These are phyloP conservation scores for Monosporozyma siamensis DNA, from an alignment of 805 yeast species.

Conservation along the genomic window DNA sequence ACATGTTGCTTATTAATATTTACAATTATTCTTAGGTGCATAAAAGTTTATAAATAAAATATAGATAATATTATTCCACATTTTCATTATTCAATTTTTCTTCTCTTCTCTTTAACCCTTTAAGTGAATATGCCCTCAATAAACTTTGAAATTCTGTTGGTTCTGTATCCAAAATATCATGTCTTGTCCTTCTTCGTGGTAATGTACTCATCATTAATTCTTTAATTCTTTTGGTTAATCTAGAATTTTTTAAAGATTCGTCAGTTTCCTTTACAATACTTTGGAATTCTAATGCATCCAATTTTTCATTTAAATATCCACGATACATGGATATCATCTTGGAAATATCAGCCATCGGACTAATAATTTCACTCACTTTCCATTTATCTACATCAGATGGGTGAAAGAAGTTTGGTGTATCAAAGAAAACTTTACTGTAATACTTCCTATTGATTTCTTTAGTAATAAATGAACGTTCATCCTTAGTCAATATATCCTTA, in stretches of 20 bases:
- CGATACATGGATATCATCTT: slow-evolving; percentile 15
- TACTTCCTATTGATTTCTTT: slow-evolving; percentile 25
- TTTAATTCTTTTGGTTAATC: slow-evolving; percentile 8
- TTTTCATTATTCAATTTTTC: not conserved
- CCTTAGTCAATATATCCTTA: slow-evolving; percentile 25
- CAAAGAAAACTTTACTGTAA: slow-evolving; percentile 14
- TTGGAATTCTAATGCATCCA: slow-evolving; percentile 20
- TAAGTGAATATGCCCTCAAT: slow-evolving; percentile 22
- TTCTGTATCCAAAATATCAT: not conserved
- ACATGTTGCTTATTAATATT: not conserved
- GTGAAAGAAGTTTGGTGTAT: slow-evolving; percentile 22
- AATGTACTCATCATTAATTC: slow-evolving; percentile 4
- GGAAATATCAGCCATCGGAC: slow-evolving; percentile 14
- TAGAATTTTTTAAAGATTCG: slow-evolving; percentile 5
- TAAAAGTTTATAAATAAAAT: not conserved
- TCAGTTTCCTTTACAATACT: slow-evolving; percentile 9
- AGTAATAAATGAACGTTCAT: slow-evolving; percentile 40
- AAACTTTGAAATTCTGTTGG: slow-evolving; percentile 12
- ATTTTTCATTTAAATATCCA: slow-evolving; percentile 19
- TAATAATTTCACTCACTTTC: slow-evolving; percentile 27
- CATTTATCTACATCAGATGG: slow-evolving; percentile 28
- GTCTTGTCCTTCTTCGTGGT: not conserved
- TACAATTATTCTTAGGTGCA: no score
- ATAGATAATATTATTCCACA: no score
- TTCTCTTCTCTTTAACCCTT: slow-evolving; percentile 10